Evolutionary conservation across 2,329 filamentous ascomycete genomes (phyloP).

Genomic region (Geosmithia putterillii): DNA sequence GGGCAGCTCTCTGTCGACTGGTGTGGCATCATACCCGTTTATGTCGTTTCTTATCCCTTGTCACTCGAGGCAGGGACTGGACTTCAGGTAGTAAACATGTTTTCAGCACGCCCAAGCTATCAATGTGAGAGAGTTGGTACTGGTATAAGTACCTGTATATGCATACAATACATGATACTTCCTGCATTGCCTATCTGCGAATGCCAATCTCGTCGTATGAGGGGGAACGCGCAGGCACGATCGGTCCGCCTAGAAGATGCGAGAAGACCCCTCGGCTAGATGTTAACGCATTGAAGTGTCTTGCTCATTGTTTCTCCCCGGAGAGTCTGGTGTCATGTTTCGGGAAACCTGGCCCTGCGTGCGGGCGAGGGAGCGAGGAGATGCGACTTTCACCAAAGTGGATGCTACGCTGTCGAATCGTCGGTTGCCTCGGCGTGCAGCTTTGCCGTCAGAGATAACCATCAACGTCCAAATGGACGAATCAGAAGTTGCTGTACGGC

Average conservation of each 20-base stretch:
- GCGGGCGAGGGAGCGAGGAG: constrained; percentile 11
- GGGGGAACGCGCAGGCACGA: no score
- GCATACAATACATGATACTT: no score
- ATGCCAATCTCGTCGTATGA: no score
- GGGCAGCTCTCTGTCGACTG: background rate
- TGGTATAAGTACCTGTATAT: no score
- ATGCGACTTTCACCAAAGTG: constrained; percentile 13
- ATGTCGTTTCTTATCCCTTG: background rate
- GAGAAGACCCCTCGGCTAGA: no score
- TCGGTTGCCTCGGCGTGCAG: background rate
- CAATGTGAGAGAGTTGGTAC: background rate
- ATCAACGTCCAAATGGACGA: background rate
- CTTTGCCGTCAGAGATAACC: background rate
- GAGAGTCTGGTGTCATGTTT: background rate
- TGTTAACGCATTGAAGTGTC: no score
- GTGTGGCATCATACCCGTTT: no score
- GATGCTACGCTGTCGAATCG: no score
- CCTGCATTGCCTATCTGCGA: no score
- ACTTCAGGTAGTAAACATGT: background rate
- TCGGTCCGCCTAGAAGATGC: no score
- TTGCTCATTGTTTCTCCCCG: background rate
- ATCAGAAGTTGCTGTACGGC: background rate
- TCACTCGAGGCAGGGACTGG: background rate
- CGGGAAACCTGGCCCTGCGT: background rate
- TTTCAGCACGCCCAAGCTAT: background rate